Evolutionary conservation across 208 protist species (phyloP).

Genomic region (Balamuthia mandrillaris): DNA sequence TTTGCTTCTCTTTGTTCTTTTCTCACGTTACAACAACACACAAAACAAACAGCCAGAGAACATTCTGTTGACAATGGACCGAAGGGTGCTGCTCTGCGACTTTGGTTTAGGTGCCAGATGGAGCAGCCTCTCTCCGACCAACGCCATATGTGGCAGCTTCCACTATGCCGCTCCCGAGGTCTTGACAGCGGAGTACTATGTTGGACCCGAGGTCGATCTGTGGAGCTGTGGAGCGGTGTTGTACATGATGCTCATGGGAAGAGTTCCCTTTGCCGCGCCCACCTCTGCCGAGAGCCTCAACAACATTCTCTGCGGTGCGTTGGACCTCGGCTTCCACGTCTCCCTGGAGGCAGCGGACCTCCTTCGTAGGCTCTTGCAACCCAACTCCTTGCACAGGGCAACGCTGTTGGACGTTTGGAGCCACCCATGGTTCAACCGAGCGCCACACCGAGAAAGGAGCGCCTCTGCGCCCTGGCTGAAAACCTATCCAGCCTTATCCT

Average conservation of each 20-base stretch:
- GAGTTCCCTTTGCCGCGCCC: background rate
- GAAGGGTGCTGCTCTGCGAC: constrained; percentile 17
- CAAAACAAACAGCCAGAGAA: no score
- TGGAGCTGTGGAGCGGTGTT: constrained; percentile 31
- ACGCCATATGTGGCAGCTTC: constrained; percentile 18
- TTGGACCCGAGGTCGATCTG: constrained; percentile 30
- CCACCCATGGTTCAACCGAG: constrained; percentile 14
- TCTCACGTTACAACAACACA: no score
- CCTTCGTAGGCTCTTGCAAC: background rate
- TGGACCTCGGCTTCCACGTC: background rate
- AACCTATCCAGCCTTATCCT: no score
- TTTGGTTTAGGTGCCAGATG: constrained; percentile 35
- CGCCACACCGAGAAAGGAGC: no score
- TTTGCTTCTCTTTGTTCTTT: no score
- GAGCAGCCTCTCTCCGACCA: constrained; percentile 12
- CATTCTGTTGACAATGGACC: constrained; percentile 6
- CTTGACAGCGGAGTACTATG: constrained; percentile 19
- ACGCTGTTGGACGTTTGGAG: constrained; percentile 3
- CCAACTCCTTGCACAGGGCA: background rate
- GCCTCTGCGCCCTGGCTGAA: no score
- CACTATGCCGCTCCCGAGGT: constrained; percentile 30
- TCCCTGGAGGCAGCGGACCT: background rate
- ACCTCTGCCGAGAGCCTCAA: background rate
- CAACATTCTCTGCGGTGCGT: background rate
- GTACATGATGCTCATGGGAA: constrained; percentile 34